Conservation (phyloP, 805 yeast genomes). For the Metschnikowia dekortorum region DNA sequence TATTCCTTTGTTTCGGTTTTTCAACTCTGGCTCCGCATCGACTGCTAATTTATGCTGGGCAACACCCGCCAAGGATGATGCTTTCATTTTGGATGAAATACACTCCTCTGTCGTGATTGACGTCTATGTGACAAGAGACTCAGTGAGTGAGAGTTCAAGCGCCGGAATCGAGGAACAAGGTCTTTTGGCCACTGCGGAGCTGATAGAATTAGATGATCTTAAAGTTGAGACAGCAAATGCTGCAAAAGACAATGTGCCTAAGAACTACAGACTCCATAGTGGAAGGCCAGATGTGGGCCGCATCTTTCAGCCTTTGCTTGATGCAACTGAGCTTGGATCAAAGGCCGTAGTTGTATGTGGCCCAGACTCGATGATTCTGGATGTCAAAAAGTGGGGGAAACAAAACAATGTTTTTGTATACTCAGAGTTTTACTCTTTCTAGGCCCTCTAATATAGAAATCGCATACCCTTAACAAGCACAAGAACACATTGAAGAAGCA, state of each 20-base stretch:
- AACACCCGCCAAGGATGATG: conserved; percentile 42
- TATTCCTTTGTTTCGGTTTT: conserved; percentile 45
- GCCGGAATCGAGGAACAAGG: conserved; percentile 16
- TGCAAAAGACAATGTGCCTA: conserved; percentile 13
- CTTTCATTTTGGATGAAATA: conserved; percentile 42
- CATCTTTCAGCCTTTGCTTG: conserved; percentile 25
- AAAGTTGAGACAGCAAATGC: not conserved
- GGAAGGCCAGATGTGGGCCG: conserved; percentile 43
- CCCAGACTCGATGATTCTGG: conserved; percentile 41
- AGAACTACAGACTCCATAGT: conserved; percentile 17
- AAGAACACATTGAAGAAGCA: no score
- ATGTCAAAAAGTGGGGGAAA: conserved; percentile 36
- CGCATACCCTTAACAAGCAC: no score
- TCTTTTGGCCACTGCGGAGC: conserved; percentile 18
- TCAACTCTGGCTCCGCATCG: conserved; percentile 19
- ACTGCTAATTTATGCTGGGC: conserved; percentile 52
- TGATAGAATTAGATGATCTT: conserved; percentile 10
- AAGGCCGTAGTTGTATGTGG: conserved; percentile 62
- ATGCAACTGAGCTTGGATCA: conserved; percentile 30
- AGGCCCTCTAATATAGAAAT: not conserved
- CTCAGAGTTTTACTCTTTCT: conserved; percentile 30
- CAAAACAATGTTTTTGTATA: conserved; percentile 33
- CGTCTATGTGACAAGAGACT: conserved; percentile 12
- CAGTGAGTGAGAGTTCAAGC: not conserved
- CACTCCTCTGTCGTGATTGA: not conserved